phyloP scores from a whole-genome alignment of 2,329 filamentous ascomycete species.

The Botrytis fragariae region DNA sequence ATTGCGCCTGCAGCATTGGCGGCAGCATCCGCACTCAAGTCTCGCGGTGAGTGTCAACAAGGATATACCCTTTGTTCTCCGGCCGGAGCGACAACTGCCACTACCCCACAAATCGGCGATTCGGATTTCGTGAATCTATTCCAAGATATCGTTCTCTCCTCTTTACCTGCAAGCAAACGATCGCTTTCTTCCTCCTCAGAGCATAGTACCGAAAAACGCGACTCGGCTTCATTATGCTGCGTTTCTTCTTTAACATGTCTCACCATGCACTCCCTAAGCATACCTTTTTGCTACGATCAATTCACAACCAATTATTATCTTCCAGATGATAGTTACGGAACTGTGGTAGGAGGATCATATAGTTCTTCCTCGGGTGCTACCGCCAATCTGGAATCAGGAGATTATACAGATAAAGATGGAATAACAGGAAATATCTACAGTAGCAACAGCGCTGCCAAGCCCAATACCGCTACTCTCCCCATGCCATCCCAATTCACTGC shows the following conservation, averaged over 20 bases:
- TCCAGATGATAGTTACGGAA: slow-evolving; percentile 47
- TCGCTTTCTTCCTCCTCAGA: neutral
- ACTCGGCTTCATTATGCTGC: slow-evolving; percentile 33
- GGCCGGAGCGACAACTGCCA: slow-evolving; percentile 31
- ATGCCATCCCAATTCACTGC: slow-evolving; percentile 48
- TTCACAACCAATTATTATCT: slow-evolving; percentile 52
- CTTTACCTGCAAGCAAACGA: slow-evolving; percentile 32
- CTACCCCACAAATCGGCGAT: slow-evolving; percentile 35
- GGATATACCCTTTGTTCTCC: slow-evolving; percentile 39
- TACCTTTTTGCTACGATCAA: slow-evolving; percentile 52
- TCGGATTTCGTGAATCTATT: slow-evolving; percentile 37
- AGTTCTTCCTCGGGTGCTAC: slow-evolving; percentile 39
- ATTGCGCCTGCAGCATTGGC: slow-evolving; percentile 17
- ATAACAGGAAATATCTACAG: slow-evolving; percentile 47
- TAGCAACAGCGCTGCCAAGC: slow-evolving; percentile 39
- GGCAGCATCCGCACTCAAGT: neutral
- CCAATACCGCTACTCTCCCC: slow-evolving; percentile 45
- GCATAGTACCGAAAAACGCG: neutral
- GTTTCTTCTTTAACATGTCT: slow-evolving; percentile 31
- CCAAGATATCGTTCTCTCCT: slow-evolving; percentile 36
- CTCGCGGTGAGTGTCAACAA: slow-evolving; percentile 25
- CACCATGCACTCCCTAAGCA: slow-evolving; percentile 36
- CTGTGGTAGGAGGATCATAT: slow-evolving; percentile 46
- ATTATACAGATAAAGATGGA: slow-evolving; percentile 43
- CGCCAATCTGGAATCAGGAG: slow-evolving; percentile 46